A percentile compares a stretch with the other conserved stretches of the same genome.
Evolutionary conservation across 208 protist genomes (phyloP).

Genomic region (Trichomonas tenax): DNA sequence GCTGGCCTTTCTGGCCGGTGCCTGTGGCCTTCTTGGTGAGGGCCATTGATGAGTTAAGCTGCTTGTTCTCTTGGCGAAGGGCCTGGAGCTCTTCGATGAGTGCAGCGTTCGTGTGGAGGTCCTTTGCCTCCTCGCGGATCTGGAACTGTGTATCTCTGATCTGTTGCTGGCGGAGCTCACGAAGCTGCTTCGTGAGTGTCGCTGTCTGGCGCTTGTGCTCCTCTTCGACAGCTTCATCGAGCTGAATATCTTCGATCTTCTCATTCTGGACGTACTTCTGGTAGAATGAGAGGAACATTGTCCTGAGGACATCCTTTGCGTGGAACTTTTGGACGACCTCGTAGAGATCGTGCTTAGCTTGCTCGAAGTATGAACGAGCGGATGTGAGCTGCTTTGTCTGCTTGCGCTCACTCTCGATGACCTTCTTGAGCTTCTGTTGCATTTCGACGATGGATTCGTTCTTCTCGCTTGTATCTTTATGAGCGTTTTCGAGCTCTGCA

Average conservation of each 20-base stretch:
- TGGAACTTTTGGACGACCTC: conserved; percentile 1
- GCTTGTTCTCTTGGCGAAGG: background rate
- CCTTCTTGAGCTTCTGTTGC: background rate
- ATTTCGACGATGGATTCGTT: background rate
- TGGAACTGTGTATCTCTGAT: background rate
- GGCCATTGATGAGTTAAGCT: background rate
- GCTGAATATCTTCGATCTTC: background rate
- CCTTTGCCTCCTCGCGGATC: background rate
- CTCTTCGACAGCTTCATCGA: background rate
- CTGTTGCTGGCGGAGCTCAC: background rate
- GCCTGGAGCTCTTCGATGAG: background rate
- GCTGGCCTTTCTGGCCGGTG: background rate
- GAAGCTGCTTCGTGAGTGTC: background rate
- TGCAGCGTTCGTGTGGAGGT: background rate
- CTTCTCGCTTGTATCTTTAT: background rate
- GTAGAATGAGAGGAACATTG: background rate
- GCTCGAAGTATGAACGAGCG: background rate
- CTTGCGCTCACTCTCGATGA: background rate
- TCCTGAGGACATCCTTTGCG: background rate
- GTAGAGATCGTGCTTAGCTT: background rate
- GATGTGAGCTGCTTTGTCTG: background rate
- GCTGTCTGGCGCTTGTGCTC: background rate
- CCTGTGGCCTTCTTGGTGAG: background rate
- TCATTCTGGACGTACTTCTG: background rate
- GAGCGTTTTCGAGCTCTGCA: background rate